Evolutionary conservation across 2,329 filamentous ascomycete genomes (phyloP).

Genomic region (Penicillium sp.): DNA sequence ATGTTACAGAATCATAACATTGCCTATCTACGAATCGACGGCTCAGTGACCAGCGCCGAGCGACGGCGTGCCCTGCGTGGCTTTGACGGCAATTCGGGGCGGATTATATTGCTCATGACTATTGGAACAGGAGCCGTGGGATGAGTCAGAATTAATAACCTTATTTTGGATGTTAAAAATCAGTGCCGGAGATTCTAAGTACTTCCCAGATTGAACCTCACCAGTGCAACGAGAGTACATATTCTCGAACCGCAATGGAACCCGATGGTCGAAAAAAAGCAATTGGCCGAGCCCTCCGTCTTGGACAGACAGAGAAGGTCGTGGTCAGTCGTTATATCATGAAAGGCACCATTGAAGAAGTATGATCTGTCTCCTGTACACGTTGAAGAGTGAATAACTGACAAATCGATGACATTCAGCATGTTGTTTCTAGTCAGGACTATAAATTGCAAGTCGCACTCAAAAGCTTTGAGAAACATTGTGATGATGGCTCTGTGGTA

Average conservation of each 20-base stretch:
- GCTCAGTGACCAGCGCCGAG: neutral
- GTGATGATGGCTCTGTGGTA: too few species aligned
- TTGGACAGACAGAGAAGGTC: constrained; percentile 1
- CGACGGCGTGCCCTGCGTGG: neutral
- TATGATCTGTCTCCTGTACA: neutral
- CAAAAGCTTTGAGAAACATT: too few species aligned
- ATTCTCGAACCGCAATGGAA: constrained; percentile 9
- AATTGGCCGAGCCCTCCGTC: constrained; percentile 1
- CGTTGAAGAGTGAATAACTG: too few species aligned
- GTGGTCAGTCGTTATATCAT: constrained; percentile 2
- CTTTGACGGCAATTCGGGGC: neutral
- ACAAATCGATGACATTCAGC: too few species aligned
- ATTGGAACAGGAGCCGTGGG: constrained; percentile 3
- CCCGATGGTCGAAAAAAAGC: constrained; percentile 1
- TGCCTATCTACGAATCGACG: neutral
- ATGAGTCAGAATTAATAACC: neutral
- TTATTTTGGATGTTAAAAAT: neutral
- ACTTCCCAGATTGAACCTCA: neutral
- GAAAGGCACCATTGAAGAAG: constrained; percentile 4
- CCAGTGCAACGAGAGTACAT: neutral
- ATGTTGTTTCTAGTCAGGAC: too few species aligned
- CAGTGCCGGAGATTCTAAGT: neutral
- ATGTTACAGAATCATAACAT: neutral
- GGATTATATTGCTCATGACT: neutral
- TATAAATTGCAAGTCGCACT: too few species aligned